Evolutionary conservation across 371 early-diverging fungal species (phyloP), one percentile per base, ranked within the genome.

Genomic region (Apophysomyces variabilis): DNA sequence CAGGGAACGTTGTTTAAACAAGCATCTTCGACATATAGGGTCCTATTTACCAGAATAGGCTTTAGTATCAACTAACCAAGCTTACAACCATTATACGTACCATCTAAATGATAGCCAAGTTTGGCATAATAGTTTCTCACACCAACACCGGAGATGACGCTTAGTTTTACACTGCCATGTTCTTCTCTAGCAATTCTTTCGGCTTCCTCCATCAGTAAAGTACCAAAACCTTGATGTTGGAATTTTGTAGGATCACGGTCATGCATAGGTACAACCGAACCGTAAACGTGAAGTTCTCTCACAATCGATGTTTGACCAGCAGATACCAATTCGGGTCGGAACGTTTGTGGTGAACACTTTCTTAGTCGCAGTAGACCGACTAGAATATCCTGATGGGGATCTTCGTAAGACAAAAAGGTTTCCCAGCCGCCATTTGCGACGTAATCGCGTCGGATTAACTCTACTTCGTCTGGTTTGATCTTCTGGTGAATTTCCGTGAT

Each of bases 161-260:
- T 93, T 46, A 99, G 71, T 75, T 99, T 99, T 46, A 86, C 88
- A 69, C 95, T 93, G 18, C 93, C 93, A 77, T 99, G 99, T 80
- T 99, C 99, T 69, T 99, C 96, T 66, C 93, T 85, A 18, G 99
- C 99, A 71, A 99, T 99, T 60, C 99, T 83, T 83, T 99, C 99
- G 0, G 99, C 99, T 80, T 99, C 99, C 65, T 96, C 97, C 95
- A 99, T 99, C 66, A 99, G 78, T 72, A 99, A 74, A 1, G 97
- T 96, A 63, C 99, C 99, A 74, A 93, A 99, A 4, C 99, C 99
- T 82, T 99, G 98, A 81, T 99, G 99, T 85, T 99, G 99, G 89
- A 98, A 99, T 77, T 97, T 97, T 6, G 90, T 94, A 13, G 96
- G 97, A 69, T 99, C 98, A 56, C 99, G 88, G 66, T 90, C 93